Evolutionary conservation across 208 protist species (phyloP), one percentile per base, ranked within the genome.

Genomic region (Acanthamoeba lenticulata): DNA sequence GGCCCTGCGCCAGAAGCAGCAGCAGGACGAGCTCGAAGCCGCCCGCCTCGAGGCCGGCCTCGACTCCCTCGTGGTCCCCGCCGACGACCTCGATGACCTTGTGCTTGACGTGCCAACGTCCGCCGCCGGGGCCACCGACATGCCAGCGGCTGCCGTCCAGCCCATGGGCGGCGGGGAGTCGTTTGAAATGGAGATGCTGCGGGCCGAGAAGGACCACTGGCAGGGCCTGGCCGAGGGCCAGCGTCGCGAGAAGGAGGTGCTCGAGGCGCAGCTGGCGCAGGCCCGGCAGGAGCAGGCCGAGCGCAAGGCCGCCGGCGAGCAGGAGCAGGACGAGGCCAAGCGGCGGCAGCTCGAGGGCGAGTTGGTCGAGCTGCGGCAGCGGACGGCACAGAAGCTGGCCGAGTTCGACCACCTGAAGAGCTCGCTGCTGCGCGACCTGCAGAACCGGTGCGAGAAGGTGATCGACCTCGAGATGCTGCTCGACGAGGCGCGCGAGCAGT

Each of bases 181-280:
- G 21, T 91, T 91, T 32, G 85, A 91, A n/a, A 91, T 91, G 85
- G 85, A 91, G 38, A 91, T 91, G 85, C 29, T 91, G 57, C 85
- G 85, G 17, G 55, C 85, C n/a, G 85, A 91, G 34, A 91, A 52
- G 52, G 55, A 91, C 29, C 52, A 91, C 29, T 47, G 38, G 2
- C 47, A 47, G 21, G 77, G 21, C 19, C 42, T 52, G 77, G 77
- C 77, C 6, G 44, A 86, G n/a, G 21, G 52, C 27, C n/a, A 52
- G 77, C 44, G 44, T 13, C 44, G 21, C 36, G 77, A 86, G n/a
- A 60, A 86, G 40, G 77, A 86, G 9, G 44, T 34, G 42, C 38
- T 86, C 2, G 47, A 86, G 47, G 7, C 4, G n/a, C 15, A 2
- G 27, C 27, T 52, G 34, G 77, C 44, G 34, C 44, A 60, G 44